Conservation (phyloP, 129 eudicot species). For the Flaveria bidentis region DNA sequence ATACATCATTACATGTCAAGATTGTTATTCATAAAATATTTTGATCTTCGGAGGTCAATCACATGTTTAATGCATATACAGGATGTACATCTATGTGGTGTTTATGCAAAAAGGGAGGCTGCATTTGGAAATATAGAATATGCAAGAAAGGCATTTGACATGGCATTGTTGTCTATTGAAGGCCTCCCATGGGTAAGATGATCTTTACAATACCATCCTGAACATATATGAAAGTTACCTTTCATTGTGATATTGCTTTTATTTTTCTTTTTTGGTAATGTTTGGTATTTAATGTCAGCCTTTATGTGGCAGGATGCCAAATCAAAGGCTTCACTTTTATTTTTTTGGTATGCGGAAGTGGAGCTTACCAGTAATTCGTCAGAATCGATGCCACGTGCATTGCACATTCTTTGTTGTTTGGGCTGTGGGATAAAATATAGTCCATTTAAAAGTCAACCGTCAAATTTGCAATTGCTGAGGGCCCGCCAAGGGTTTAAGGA, state of each 20-base stretch:
- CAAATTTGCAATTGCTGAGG: constrained; percentile 71
- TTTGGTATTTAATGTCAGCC: not conserved
- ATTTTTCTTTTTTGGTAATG: not conserved
- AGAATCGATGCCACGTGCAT: constrained; percentile 62
- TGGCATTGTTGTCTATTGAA: constrained; percentile 82
- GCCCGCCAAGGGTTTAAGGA: constrained; percentile 97
- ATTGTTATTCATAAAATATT: not conserved
- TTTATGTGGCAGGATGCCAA: constrained; percentile 58
- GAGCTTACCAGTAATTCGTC: constrained; percentile 55
- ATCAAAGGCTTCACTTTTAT: constrained; percentile 60
- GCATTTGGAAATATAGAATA: constrained; percentile 74
- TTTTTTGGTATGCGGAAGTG: constrained; percentile 84
- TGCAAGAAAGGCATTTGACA: constrained; percentile 92
- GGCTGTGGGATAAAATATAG: constrained; percentile 78
- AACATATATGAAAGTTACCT: constrained; percentile 4
- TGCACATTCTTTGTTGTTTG: constrained; percentile 79
- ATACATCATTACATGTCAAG: not conserved
- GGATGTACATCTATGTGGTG: constrained; percentile 94
- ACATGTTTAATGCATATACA: constrained; percentile 20
- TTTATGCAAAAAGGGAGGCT: constrained; percentile 94
- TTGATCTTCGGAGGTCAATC: not conserved
- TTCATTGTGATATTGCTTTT: not conserved
- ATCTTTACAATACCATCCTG: not conserved
- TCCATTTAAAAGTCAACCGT: constrained; percentile 72
- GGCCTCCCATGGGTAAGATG: constrained; percentile 64